Conservation (phyloP, 257 asterid genomes). For the Coffea eugenioides region DNA sequence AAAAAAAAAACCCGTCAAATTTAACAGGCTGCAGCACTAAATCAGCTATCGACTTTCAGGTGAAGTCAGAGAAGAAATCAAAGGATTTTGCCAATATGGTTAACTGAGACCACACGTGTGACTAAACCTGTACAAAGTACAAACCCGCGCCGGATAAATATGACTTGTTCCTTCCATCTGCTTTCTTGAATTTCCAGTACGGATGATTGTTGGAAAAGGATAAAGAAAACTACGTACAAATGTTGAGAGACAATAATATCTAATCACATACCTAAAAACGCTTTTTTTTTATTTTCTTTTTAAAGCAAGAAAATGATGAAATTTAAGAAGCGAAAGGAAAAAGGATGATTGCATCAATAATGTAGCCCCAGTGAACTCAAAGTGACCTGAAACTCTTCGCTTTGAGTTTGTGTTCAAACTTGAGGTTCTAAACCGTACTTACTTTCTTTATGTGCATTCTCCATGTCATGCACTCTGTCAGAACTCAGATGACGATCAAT, state of each 20-base stretch:
- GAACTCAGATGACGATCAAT: no score
- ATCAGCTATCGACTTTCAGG: background rate
- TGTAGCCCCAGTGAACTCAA: background rate
- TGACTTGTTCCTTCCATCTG: background rate
- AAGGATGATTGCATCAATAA: background rate
- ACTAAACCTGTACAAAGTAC: background rate
- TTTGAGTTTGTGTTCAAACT: background rate
- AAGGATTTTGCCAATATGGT: background rate
- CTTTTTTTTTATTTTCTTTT: no score
- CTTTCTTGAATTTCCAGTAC: background rate
- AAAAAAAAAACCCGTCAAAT: background rate
- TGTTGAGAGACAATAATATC: no score
- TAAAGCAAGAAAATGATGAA: no score
- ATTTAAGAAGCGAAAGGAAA: no score
- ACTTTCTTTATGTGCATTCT: no score
- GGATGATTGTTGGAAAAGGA: background rate
- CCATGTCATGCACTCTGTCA: background rate
- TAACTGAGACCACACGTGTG: background rate
- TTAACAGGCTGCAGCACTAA: background rate
- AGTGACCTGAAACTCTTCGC: no score
- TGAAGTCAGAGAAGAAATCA: background rate
- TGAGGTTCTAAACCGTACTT: no score
- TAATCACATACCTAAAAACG: no score
- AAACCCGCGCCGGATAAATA: background rate
- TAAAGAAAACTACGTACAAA: no score